Evolutionary conservation across 305 asterid species (phyloP).

Genomic region (Ajuga reptans): DNA sequence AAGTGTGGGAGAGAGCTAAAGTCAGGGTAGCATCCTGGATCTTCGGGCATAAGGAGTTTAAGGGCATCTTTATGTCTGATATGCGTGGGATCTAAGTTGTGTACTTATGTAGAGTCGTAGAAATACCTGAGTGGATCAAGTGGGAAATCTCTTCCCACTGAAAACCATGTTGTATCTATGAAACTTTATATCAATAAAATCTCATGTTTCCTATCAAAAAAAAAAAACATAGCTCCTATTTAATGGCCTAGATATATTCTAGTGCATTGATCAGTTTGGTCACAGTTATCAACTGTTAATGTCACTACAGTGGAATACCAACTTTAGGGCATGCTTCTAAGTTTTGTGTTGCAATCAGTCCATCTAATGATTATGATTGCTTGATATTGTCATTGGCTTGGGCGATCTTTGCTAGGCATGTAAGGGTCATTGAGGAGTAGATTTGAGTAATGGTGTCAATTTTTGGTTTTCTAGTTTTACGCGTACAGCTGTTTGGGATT

Average conservation of each 20-base stretch:
- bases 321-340: background rate
- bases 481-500: background rate
- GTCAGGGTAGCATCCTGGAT: too few relatives aligned
- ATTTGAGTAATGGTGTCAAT: background rate
- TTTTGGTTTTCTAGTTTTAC: slow-evolving; percentile 9
- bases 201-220: too few relatives aligned
- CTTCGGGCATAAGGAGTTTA: too few relatives aligned
- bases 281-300: background rate
- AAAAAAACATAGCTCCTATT: too few relatives aligned
- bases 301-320: background rate
- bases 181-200: too few relatives aligned
- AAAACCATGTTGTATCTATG: too few relatives aligned
- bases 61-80: too few relatives aligned
- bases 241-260: background rate
- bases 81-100: too few relatives aligned
- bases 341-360: background rate
- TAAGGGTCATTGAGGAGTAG: background rate
- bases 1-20: too few relatives aligned
- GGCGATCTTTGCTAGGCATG: slow-evolving; percentile 7
- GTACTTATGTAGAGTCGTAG: too few relatives aligned
- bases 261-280: background rate
- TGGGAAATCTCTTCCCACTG: too few relatives aligned
- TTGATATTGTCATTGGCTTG: slow-evolving; percentile 10
- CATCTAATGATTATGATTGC: slow-evolving; percentile 1
- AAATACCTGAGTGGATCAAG: too few relatives aligned